Evolutionary conservation across 140 eudicot species (phyloP).

Genomic region (Ambrosia hybrid): DNA sequence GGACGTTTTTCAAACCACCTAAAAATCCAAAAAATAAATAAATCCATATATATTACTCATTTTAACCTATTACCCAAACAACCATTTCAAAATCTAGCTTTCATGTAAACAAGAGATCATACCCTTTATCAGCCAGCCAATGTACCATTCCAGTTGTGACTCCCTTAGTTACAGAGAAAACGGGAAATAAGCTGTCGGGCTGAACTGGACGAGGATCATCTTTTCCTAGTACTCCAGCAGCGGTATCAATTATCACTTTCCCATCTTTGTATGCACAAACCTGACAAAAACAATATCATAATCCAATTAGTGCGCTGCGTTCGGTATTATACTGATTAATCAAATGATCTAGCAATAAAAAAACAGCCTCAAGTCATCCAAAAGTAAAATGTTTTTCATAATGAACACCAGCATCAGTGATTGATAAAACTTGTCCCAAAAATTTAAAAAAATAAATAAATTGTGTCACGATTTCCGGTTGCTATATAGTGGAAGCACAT

Average conservation of each 20-base stretch:
- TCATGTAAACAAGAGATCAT: neutral
- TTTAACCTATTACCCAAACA: neutral
- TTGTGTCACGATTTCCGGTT: no score
- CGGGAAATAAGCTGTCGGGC: conserved; percentile 78
- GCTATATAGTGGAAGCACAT: neutral
- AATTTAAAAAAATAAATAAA: no score
- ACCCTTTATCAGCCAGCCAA: conserved; percentile 86
- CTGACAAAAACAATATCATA: conserved; percentile 30
- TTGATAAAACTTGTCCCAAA: neutral
- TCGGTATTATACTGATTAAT: no score
- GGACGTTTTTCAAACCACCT: no score
- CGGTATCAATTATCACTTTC: conserved; percentile 75
- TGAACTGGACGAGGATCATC: conserved; percentile 90
- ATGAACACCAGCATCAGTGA: no score
- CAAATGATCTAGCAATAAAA: neutral
- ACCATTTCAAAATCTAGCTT: neutral
- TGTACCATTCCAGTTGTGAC: conserved; percentile 76
- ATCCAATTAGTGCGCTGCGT: neutral
- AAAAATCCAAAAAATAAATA: no score
- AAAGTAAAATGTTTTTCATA: neutral
- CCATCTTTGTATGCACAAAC: conserved; percentile 94
- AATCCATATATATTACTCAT: neutral
- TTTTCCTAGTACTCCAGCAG: conserved; percentile 85
- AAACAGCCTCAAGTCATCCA: no score
- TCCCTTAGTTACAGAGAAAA: conserved; percentile 36